A percentile compares a stretch with the other conserved stretches of the same genome.
These are phyloP conservation scores for Lactarius pseudohatsudake DNA, from an alignment of 768 basidiomycete genomes.

Conservation along the genomic window DNA sequence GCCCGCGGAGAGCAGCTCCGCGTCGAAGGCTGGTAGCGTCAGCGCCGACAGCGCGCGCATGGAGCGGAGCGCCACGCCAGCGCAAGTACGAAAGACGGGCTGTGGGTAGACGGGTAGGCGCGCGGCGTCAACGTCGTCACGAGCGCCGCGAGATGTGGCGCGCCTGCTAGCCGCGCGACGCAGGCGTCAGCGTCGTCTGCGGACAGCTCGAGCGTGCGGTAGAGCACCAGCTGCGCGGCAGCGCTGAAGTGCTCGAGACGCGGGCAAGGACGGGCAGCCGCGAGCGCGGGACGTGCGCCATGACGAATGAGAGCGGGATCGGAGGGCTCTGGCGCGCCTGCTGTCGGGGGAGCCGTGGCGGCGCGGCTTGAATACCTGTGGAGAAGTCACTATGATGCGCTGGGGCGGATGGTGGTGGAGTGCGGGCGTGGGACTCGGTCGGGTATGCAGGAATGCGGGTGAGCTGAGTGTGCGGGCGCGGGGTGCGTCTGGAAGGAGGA, in stretches of 20 bases:
- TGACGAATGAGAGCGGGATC: constrained; percentile 25
- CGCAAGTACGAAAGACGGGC: constrained; percentile 27
- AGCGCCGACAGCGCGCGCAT: constrained; percentile 35
- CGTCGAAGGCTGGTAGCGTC: constrained; percentile 33
- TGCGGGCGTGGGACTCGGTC: neutral
- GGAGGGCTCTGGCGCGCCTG: constrained; percentile 19
- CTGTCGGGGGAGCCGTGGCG: neutral
- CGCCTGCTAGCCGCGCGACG: constrained; percentile 32
- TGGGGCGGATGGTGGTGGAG: neutral
- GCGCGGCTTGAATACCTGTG: neutral
- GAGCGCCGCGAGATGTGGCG: constrained; percentile 31
- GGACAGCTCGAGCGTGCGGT: constrained; percentile 32
- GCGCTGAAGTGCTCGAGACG: constrained; percentile 32
- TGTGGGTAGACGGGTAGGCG: constrained; percentile 18
- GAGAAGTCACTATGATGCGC: neutral
- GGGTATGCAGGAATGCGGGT: constrained; percentile 13
- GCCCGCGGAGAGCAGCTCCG: constrained; percentile 31
- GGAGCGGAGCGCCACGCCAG: constrained; percentile 36
- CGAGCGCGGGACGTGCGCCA: constrained; percentile 28
- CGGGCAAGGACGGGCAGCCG: constrained; percentile 31
- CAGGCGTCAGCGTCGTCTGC: constrained; percentile 27
- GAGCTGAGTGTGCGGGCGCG: constrained; percentile 20
- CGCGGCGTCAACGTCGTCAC: constrained; percentile 32
- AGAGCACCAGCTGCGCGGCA: constrained; percentile 32
- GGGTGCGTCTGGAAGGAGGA: neutral